A percentile compares a stretch with the other conserved stretches of the same genome.
Conservation (phyloP, 306 rosid species). For the Begonia loranthoides region DNA sequence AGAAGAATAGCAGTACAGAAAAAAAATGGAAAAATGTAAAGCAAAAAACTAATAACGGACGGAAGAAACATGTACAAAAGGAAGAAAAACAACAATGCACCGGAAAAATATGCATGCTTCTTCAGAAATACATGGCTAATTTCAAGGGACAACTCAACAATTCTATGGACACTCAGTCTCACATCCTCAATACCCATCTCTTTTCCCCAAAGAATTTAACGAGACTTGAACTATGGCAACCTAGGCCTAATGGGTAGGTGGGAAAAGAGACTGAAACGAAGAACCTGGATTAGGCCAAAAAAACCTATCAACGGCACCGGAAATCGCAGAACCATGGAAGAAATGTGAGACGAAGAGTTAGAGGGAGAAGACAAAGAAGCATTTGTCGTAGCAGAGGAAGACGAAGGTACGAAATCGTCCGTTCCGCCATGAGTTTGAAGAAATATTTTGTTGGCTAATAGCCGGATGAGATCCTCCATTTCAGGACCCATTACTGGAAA, state of each 20-base stretch:
- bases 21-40: constrained; percentile 51
- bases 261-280: too few relatives aligned
- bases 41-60: constrained; percentile 26
- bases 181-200: constrained; percentile 49
- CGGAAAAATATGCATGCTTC: constrained; percentile 35
- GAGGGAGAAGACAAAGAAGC: too few relatives aligned
- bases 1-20: constrained; percentile 33
- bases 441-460: neutral
- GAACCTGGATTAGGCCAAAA: too few relatives aligned
- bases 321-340: too few relatives aligned
- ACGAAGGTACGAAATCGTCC: too few relatives aligned
- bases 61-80: constrained; percentile 38
- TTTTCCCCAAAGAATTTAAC: constrained; percentile 1
- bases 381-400: too few relatives aligned
- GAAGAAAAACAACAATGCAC: constrained; percentile 13
- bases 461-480: constrained; percentile 36
- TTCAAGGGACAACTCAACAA: constrained; percentile 16
- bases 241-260: neutral
- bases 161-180: constrained; percentile 22
- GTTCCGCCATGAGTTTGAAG: too few relatives aligned
- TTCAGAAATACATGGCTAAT: constrained; percentile 22
- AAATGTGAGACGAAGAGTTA: too few relatives aligned
- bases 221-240: constrained; percentile 2
- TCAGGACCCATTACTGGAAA: constrained; percentile 25
- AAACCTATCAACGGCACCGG: too few relatives aligned